Conservation (phyloP, 2,329 filamentous ascomycete species). For the Colletotrichum eremochloae region DNA sequence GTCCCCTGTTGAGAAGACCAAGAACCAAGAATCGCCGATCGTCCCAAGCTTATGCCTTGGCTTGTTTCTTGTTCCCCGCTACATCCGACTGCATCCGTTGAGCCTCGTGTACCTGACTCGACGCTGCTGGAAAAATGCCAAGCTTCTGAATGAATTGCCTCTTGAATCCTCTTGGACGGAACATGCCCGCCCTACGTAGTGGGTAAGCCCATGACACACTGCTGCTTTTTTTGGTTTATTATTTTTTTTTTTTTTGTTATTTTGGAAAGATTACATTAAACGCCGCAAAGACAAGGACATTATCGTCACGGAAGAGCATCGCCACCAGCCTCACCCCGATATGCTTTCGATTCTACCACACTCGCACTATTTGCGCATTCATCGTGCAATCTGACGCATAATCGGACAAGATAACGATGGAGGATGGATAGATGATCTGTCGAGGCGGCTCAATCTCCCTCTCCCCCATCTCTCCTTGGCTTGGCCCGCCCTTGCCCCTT, state of each 20-base stretch:
- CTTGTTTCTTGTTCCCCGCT: constrained; percentile 7
- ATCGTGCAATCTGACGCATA: constrained; percentile 3
- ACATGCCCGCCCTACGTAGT: constrained; percentile 11
- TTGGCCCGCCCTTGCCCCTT: constrained; percentile 23
- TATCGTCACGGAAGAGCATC: not conserved
- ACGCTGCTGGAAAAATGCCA: constrained; percentile 19
- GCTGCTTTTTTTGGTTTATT: too few species aligned
- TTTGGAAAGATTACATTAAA: not conserved
- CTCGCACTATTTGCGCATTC: not conserved
- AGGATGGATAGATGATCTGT: constrained; percentile 4
- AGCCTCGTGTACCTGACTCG: constrained; percentile 38
- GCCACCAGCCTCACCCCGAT: not conserved
- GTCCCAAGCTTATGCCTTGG: constrained; percentile 29
- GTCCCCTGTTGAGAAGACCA: constrained; percentile 13
- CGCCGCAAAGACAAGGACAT: not conserved
- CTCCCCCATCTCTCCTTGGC: constrained; percentile 26
- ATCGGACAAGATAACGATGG: not conserved
- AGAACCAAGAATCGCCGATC: constrained; percentile 25
- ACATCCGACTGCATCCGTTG: constrained; percentile 21
- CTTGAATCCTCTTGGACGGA: constrained; percentile 13
- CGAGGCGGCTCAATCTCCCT: constrained; percentile 19
- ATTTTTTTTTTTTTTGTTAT: too few species aligned
- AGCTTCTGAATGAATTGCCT: constrained; percentile 18
- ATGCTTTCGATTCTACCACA: not conserved
- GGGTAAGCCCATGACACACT: constrained; percentile 1